Evolutionary conservation across 2,329 filamentous ascomycete genomes (phyloP).

Genomic region (Sporothrix variecibatus): DNA sequence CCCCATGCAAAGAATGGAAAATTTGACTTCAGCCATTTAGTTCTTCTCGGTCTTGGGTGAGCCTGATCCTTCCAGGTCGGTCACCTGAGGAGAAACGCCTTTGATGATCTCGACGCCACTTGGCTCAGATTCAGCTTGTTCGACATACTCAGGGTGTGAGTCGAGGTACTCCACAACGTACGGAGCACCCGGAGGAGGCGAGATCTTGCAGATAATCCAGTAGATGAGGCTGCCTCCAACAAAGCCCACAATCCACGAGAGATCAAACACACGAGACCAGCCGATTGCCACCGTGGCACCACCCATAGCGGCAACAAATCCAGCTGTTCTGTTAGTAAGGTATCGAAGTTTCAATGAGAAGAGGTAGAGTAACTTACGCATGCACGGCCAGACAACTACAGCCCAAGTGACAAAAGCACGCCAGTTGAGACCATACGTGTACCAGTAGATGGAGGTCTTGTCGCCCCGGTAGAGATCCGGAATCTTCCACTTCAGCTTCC

Average conservation of each 20-base stretch:
- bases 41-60: too few species aligned
- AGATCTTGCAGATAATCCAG: neutral
- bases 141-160: too few species aligned
- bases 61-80: too few species aligned
- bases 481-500: conserved; percentile 30
- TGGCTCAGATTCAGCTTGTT: too few species aligned
- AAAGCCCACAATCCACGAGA: neutral
- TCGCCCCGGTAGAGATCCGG: conserved; percentile 31
- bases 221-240: neutral
- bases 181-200: neutral
- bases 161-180: neutral
- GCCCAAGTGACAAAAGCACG: conserved; percentile 29
- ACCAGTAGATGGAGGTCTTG: conserved; percentile 33
- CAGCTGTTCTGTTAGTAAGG: neutral
- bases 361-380: conserved; percentile 1
- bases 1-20: too few species aligned
- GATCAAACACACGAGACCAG: neutral
- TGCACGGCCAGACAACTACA: neutral
- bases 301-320: neutral
- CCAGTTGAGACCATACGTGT: conserved; percentile 29
- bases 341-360: too few species aligned
- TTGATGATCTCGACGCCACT: too few species aligned
- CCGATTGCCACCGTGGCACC: neutral
- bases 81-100: too few species aligned
- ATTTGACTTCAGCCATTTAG: too few species aligned